A percentile compares a stretch with the other conserved stretches of the same genome.
These are phyloP conservation scores for Fusarium musae DNA, from an alignment of 2,329 filamentous ascomycete genomes.

Conservation along the genomic window DNA sequence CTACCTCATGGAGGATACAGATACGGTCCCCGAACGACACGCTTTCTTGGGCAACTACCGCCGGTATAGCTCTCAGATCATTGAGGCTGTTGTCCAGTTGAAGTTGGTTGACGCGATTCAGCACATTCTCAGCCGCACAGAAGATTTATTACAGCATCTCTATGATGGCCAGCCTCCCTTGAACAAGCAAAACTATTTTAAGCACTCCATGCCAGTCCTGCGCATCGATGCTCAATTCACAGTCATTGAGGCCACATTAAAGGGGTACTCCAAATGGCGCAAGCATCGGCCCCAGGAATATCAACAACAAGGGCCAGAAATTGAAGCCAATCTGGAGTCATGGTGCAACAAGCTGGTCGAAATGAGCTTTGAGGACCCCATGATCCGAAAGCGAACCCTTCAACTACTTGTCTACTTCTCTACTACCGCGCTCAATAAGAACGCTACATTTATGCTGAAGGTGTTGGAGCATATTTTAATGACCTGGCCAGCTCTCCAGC, in stretches of 20 bases:
- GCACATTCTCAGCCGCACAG: slow-evolving; percentile 85
- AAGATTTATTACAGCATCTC: slow-evolving; percentile 77
- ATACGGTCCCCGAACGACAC: slow-evolving; percentile 92
- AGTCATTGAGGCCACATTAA: slow-evolving; percentile 87
- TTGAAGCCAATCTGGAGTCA: slow-evolving; percentile 73
- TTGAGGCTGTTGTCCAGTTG: slow-evolving; percentile 85
- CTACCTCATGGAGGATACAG: slow-evolving; percentile 92
- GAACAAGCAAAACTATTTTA: slow-evolving; percentile 71
- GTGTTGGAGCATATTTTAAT: slow-evolving; percentile 92
- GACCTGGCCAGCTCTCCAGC: slow-evolving; percentile 79
- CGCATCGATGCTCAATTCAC: slow-evolving; percentile 90
- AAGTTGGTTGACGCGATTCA: slow-evolving; percentile 86
- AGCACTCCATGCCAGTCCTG: slow-evolving; percentile 77
- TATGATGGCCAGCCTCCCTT: slow-evolving; percentile 78
- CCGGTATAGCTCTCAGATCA: slow-evolving; percentile 86
- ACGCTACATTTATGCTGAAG: slow-evolving; percentile 84
- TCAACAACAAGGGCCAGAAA: slow-evolving; percentile 63
- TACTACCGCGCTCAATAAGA: slow-evolving; percentile 80
- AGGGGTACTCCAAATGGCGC: slow-evolving; percentile 87
- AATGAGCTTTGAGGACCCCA: slow-evolving; percentile 82
- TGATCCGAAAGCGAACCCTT: slow-evolving; percentile 83
- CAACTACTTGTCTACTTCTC: slow-evolving; percentile 88
- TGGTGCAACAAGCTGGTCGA: slow-evolving; percentile 80
- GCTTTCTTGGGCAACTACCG: slow-evolving; percentile 96
- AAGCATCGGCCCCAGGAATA: slow-evolving; percentile 47